A percentile compares a stretch with the other conserved stretches of the same genome.
Conservation (phyloP, 768 basidiomycete species). For the Rubroboletus pulcherrimus region DNA sequence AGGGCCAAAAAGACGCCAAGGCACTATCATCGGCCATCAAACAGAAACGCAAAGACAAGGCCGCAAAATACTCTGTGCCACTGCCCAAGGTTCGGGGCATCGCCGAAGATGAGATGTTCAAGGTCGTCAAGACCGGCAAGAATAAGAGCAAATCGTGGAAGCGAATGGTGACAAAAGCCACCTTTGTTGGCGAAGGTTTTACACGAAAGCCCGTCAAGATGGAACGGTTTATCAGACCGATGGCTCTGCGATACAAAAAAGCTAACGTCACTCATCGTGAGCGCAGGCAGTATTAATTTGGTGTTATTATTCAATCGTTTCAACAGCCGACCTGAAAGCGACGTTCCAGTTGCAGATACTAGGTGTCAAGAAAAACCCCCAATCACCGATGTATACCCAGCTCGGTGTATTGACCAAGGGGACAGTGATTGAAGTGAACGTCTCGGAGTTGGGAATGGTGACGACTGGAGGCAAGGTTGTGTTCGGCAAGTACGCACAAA, state of each 20-base stretch:
- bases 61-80: constrained; percentile 96
- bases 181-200: constrained; percentile 97
- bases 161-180: constrained; percentile 98
- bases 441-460: constrained; percentile 97
- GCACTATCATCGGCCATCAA: constrained; percentile 94
- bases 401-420: constrained; percentile 98
- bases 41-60: constrained; percentile 98
- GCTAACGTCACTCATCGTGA: constrained; percentile 98
- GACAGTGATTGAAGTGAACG: constrained; percentile 97
- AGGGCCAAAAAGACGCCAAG: constrained; percentile 98
- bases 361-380: constrained; percentile 99
- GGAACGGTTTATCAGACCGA: constrained; percentile 96
- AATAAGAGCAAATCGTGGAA: constrained; percentile 97
- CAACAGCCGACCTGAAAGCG: constrained; percentile 88
- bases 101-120: constrained; percentile 99
- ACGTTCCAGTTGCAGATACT: constrained; percentile 98
- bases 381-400: constrained; percentile 96
- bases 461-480: constrained; percentile 95
- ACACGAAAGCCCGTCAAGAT: constrained; percentile 98
- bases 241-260: constrained; percentile 97
- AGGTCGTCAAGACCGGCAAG: constrained; percentile 97
- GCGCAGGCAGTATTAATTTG: constrained; percentile 20
- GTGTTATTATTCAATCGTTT: not conserved
- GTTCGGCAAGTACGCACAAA: constrained; percentile 89
- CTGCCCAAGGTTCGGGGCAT: constrained; percentile 96